A percentile compares a stretch with the other conserved stretches of the same genome.
These are phyloP conservation scores for Sporisorium sorghi DNA, from an alignment of 1,284 basidiomycete species.

Conservation along the genomic window DNA sequence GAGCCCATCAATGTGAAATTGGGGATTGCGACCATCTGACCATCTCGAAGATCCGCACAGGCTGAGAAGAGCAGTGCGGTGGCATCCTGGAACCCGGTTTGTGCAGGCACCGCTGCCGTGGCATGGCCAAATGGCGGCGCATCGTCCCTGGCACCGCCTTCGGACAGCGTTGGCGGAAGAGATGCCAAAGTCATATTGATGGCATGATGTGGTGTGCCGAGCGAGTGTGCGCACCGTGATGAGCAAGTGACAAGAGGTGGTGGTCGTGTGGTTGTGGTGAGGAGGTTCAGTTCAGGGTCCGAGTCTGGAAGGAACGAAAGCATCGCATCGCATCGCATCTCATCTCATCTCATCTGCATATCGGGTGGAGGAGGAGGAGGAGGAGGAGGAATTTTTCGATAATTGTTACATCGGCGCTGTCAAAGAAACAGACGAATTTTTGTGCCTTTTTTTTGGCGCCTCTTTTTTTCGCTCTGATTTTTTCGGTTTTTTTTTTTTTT, in stretches of 20 bases:
- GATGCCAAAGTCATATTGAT: conserved; percentile 1
- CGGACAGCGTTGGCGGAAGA: background rate
- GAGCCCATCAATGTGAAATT: conserved; percentile 82
- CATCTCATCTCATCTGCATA: no score
- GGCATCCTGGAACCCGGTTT: conserved; percentile 23
- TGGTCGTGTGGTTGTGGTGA: background rate
- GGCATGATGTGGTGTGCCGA: conserved; percentile 1
- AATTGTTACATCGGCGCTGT: background rate
- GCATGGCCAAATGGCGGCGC: background rate
- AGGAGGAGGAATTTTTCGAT: background rate
- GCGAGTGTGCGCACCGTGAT: background rate
- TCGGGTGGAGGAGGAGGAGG: no score
- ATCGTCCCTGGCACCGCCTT: background rate
- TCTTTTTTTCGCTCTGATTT: background rate
- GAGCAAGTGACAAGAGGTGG: background rate
- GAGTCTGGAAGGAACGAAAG: background rate
- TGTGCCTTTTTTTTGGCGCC: background rate
- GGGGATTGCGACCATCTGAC: conserved; percentile 77
- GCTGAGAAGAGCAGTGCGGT: conserved; percentile 33
- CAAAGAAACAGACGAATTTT: background rate
- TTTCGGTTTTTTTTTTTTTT: background rate
- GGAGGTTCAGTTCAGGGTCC: background rate
- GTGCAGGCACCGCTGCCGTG: conserved; percentile 7
- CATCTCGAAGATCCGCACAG: conserved; percentile 69
- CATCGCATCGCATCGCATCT: no score